A percentile compares a stretch with the other conserved stretches of the same genome.
Conservation (phyloP, 1,284 basidiomycete genomes). For the Malassezia cuniculi region DNA sequence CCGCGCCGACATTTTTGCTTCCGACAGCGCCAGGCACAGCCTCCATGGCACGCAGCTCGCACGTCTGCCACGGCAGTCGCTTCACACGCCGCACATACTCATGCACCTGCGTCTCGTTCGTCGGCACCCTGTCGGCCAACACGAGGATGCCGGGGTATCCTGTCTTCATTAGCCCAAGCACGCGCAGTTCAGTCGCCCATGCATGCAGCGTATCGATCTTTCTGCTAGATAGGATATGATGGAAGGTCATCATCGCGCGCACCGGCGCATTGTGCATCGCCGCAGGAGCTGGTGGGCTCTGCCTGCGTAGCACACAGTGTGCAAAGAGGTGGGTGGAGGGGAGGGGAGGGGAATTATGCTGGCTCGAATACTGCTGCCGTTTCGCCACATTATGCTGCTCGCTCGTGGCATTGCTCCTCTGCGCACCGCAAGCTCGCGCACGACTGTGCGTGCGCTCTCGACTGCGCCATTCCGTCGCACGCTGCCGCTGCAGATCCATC, state of each 20-base stretch:
- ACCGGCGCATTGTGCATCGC: too few species aligned
- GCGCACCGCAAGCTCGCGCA: too few species aligned
- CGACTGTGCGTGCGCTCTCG: conserved; percentile 14
- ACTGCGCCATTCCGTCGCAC: conserved; percentile 21
- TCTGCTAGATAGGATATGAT: conserved; percentile 12
- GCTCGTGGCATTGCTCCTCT: too few species aligned
- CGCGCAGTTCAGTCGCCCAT: conserved; percentile 8
- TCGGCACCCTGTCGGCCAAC: conserved; percentile 1
- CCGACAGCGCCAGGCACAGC: not conserved
- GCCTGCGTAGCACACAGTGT: too few species aligned
- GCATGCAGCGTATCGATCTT: conserved; percentile 12
- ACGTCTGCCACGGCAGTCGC: conserved; percentile 11
- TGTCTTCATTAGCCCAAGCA: conserved; percentile 11
- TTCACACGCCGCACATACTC: conserved; percentile 15
- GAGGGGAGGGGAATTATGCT: too few species aligned
- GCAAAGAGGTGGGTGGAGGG: too few species aligned
- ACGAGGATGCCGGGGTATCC: conserved; percentile 14
- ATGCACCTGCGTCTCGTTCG: not conserved
- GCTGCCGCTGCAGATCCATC: conserved; percentile 16
- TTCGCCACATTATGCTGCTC: too few species aligned
- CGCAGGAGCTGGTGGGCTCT: too few species aligned
- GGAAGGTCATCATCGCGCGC: conserved; percentile 13
- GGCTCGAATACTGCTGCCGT: too few species aligned
- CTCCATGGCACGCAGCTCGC: conserved; percentile 6
- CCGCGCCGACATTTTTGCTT: too few species aligned